phyloP scores from a whole-genome alignment of 2,329 filamentous ascomycete species.

The Aaosphaeria arxii region DNA sequence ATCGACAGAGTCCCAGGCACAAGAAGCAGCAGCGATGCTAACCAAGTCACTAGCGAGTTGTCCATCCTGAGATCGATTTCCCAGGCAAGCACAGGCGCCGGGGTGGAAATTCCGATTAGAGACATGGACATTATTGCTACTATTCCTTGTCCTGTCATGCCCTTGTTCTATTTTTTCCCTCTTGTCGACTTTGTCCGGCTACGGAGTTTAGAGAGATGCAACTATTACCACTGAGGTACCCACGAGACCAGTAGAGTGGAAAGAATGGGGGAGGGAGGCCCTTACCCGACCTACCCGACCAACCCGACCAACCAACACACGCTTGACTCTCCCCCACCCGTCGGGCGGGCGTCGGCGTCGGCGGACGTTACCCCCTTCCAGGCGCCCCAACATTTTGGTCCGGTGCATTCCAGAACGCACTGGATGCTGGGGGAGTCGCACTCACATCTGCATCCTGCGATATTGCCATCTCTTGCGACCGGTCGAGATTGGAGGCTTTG shows the following conservation, averaged over 20 bases:
- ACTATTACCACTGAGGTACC: no score
- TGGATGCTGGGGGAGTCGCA: conserved; percentile 2
- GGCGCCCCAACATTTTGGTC: background rate
- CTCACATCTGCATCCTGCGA: conserved; percentile 2
- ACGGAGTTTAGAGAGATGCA: background rate
- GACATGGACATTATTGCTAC: conserved; percentile 2
- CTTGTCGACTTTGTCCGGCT: background rate
- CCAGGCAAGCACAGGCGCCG: conserved; percentile 61
- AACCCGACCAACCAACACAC: no score
- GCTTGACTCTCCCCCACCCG: no score
- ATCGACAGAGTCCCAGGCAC: conserved; percentile 7
- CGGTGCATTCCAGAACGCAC: conserved; percentile 20
- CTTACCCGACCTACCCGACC: no score
- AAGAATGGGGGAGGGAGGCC: no score
- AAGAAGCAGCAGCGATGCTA: conserved; percentile 16
- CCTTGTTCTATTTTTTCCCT: no score
- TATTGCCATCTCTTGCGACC: background rate
- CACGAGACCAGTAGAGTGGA: no score
- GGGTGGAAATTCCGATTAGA: conserved; percentile 37
- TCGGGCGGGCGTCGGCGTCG: background rate
- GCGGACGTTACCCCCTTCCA: conserved; percentile 5
- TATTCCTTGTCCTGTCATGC: no score
- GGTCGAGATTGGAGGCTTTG: conserved; percentile 1
- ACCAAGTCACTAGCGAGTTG: conserved; percentile 58
- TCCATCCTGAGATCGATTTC: conserved; percentile 83